A percentile compares a stretch with the other conserved stretches of the same genome.
phyloP scores from a whole-genome alignment of 768 basidiomycete species.

The Lactarius trivialis region DNA sequence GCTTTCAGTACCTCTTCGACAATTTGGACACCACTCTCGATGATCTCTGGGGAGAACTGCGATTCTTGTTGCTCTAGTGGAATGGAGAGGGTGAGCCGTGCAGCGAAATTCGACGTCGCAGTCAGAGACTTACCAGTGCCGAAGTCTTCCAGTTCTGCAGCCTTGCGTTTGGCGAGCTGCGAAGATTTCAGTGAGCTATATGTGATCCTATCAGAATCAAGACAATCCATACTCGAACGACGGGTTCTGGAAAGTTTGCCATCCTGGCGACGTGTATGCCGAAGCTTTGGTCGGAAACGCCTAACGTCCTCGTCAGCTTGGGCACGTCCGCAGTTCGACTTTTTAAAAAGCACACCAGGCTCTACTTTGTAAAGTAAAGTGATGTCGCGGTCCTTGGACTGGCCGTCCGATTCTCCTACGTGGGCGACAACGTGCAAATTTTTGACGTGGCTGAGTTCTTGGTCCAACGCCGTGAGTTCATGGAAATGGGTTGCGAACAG shows the following conservation, averaged over 20 bases:
- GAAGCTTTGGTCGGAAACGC: constrained; percentile 94
- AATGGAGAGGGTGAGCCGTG: not conserved
- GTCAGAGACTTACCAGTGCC: constrained; percentile 37
- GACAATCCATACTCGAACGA: constrained; percentile 61
- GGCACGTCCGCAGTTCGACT: not conserved
- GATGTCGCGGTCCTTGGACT: constrained; percentile 60
- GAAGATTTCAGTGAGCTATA: not conserved
- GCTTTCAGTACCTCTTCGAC: constrained; percentile 70
- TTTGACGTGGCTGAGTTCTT: constrained; percentile 80
- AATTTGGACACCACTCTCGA: constrained; percentile 72
- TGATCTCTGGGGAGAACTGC: constrained; percentile 50
- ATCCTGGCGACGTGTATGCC: constrained; percentile 96
- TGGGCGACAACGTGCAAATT: constrained; percentile 96
- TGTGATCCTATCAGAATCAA: not conserved
- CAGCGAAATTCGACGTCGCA: not conserved
- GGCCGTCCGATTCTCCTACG: constrained; percentile 49
- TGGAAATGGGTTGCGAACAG: constrained; percentile 98
- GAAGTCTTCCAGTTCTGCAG: constrained; percentile 88
- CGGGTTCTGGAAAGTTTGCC: constrained; percentile 96
- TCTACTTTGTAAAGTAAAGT: constrained; percentile 68
- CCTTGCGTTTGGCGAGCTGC: constrained; percentile 86
- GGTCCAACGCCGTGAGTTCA: constrained; percentile 87
- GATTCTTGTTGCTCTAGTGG: constrained; percentile 30
- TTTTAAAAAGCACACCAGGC: constrained; percentile 51
- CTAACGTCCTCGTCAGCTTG: constrained; percentile 34